Evolutionary conservation across 306 rosid genomes (phyloP), one percentile per base, ranked within the genome.

Genomic region (Sphenostylis stenocarpa): DNA sequence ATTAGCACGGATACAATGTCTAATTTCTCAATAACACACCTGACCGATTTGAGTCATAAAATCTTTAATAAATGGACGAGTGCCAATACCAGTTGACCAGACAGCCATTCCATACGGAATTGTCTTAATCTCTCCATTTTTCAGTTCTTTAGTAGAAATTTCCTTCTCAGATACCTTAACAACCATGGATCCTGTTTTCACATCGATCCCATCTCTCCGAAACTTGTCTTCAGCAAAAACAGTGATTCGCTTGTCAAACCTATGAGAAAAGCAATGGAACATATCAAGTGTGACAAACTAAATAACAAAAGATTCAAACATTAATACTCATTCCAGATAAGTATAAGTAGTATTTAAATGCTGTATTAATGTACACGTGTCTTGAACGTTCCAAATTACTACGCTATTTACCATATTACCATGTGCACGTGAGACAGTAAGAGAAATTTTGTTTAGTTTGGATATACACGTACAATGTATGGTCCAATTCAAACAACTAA

Each of bases 241-340:
- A 31, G 99, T 92, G 52, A 92, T 96, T 85, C 98, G 89, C 85
- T 91, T 96, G 84, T 96, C 99, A 86, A 96, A 91, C 99, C 99
- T 92, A 81, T 17, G 79, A 80, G 73, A 56, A 77, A 21, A 76
- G 55, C 45, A 77, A 15, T 71, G 36, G 29, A 72, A 65, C 38
- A 66, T 21, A 68, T 36, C 64, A 77, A 69, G 17, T 31, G 73
- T 62, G 7, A 41, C 20, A 53, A 53, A 65, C 7, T 44, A 43
- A 61, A 41, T 29, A 57, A 63, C 14, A 14, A 56, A 49, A 38
- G 26, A 76, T 7, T 75, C 52, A 15, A 61, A 58, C 11, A 7
- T 34, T 55, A 70, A 58, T 34, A 24, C 28, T 45, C 74, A 7
- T 38, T 20, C 51, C 5, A 13, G 3, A 57, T 24, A 15, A 58